Conservation (phyloP, 352 stramenopile species). For the Halophytophthora batemanensis region DNA sequence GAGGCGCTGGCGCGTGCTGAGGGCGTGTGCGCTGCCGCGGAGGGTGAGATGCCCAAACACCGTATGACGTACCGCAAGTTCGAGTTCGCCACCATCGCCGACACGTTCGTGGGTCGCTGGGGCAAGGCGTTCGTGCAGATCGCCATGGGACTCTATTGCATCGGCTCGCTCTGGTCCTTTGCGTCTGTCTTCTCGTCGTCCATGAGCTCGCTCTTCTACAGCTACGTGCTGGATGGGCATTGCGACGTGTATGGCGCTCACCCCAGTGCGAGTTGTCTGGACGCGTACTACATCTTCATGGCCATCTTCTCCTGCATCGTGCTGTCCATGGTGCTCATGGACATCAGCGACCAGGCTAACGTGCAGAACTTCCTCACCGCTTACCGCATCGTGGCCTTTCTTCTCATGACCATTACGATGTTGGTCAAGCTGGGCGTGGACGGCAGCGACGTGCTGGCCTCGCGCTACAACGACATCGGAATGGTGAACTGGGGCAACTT, state of each 20-base stretch:
- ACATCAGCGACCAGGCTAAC: constrained; percentile 77
- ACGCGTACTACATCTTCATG: constrained; percentile 79
- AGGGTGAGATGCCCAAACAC: constrained; percentile 47
- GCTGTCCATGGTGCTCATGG: constrained; percentile 79
- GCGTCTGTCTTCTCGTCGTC: constrained; percentile 87
- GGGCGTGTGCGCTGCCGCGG: constrained; percentile 60
- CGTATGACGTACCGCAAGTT: constrained; percentile 85
- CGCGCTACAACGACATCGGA: constrained; percentile 45
- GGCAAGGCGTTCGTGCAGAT: constrained; percentile 66
- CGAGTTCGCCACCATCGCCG: constrained; percentile 76
- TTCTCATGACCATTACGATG: constrained; percentile 79
- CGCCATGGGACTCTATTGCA: constrained; percentile 71
- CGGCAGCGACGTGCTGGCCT: constrained; percentile 33
- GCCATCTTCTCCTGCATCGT: constrained; percentile 70
- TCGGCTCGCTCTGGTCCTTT: constrained; percentile 82
- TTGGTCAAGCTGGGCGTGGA: constrained; percentile 65
- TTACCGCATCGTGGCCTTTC: constrained; percentile 76
- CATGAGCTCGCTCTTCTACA: constrained; percentile 74
- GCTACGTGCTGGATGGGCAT: constrained; percentile 52
- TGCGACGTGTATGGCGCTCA: constrained; percentile 67
- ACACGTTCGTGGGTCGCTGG: constrained; percentile 78
- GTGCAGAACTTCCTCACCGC: constrained; percentile 83
- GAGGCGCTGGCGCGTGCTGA: constrained; percentile 76
- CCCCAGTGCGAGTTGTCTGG: constrained; percentile 45
- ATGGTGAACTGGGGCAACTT: constrained; percentile 80